Conservation (phyloP, 192 early-diverging fungal genomes). For the Diversispora eburnea region DNA sequence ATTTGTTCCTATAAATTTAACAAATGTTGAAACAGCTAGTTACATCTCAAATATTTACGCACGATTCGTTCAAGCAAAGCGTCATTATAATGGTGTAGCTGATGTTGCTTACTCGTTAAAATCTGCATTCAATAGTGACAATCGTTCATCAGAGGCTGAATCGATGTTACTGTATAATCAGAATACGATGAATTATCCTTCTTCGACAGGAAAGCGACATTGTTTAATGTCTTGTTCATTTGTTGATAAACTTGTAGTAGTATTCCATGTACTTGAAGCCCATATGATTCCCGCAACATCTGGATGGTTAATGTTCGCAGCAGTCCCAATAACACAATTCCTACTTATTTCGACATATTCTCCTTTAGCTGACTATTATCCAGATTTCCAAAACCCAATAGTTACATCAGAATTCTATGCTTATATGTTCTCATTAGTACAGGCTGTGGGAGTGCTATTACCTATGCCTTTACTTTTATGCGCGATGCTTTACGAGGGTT, state of each 20-base stretch:
- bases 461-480: constrained; percentile 45
- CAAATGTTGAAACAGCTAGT: constrained; percentile 50
- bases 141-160: background rate
- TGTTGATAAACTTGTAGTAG: constrained; percentile 39
- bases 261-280: constrained; percentile 47
- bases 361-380: constrained; percentile 17
- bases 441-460: constrained; percentile 39
- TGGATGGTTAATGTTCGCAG: constrained; percentile 54
- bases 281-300: constrained; percentile 50
- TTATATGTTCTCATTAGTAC: constrained; percentile 38
- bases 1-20: constrained; percentile 67
- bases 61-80: constrained; percentile 66
- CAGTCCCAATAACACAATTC: constrained; percentile 47
- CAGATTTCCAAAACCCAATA: constrained; percentile 34
- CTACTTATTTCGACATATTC: constrained; percentile 30
- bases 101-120: constrained; percentile 61
- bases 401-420: constrained; percentile 41
- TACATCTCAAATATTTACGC: constrained; percentile 54
- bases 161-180: background rate
- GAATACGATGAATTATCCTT: background rate
- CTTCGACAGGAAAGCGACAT: background rate
- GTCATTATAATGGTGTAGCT: constrained; percentile 71
- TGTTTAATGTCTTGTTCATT: constrained; percentile 27
- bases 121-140: constrained; percentile 6
- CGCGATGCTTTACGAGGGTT: constrained; percentile 42